phyloP scores from a whole-genome alignment of 2,329 filamentous ascomycete species.

The Penicillium glabrum region DNA sequence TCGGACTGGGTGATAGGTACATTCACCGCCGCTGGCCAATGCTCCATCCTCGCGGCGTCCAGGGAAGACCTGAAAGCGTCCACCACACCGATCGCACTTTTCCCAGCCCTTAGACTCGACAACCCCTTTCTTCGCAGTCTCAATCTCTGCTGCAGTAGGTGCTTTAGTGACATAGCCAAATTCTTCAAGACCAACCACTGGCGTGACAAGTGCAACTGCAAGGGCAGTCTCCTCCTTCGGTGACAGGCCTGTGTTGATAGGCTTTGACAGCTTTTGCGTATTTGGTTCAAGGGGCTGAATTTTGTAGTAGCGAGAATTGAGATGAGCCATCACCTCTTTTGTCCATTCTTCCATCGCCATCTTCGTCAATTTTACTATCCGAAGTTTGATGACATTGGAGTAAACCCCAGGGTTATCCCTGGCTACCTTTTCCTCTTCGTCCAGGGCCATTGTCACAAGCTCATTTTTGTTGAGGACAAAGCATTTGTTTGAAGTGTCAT shows the following conservation, averaged over 20 bases:
- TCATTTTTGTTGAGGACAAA: constrained; percentile 45
- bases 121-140: constrained; percentile 64
- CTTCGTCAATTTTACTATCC: constrained; percentile 71
- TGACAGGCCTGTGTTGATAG: constrained; percentile 69
- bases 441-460: constrained; percentile 47
- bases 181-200: constrained; percentile 61
- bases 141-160: constrained; percentile 67
- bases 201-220: constrained; percentile 62
- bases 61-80: constrained; percentile 89
- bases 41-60: constrained; percentile 76
- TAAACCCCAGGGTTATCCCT: constrained; percentile 70
- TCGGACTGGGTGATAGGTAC: constrained; percentile 78
- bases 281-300: constrained; percentile 21
- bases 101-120: constrained; percentile 75
- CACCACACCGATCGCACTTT: constrained; percentile 80
- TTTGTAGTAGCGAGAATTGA: constrained; percentile 40
- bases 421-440: constrained; percentile 74
- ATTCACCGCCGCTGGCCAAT: constrained; percentile 73
- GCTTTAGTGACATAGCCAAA: constrained; percentile 73
- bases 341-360: constrained; percentile 74
- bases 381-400: constrained; percentile 78
- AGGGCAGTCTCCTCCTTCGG: constrained; percentile 67
- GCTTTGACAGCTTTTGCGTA: constrained; percentile 44
- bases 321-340: constrained; percentile 54
- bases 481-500: constrained; percentile 29